phyloP scores from a whole-genome alignment of 2,329 filamentous ascomycete genomes.

The Exserohilum rostratum region DNA sequence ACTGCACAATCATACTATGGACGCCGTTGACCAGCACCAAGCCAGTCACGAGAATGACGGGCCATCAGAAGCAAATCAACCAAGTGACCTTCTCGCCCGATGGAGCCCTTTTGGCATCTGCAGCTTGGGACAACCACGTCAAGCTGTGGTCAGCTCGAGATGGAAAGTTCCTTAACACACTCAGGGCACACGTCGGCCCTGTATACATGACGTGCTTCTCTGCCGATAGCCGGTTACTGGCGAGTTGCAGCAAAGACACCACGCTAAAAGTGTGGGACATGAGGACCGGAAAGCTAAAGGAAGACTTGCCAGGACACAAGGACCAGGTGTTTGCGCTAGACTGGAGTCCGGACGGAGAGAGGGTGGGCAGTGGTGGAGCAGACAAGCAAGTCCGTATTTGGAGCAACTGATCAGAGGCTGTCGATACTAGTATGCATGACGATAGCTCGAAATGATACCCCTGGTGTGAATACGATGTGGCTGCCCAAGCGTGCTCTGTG shows the following conservation, averaged over 20 bases:
- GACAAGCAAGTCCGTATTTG: constrained; percentile 77
- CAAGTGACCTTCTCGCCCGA: constrained; percentile 94
- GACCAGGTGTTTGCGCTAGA: constrained; percentile 95
- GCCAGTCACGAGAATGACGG: constrained; percentile 84
- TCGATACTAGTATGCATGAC: not conserved
- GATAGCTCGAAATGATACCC: constrained; percentile 15
- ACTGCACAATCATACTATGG: constrained; percentile 97
- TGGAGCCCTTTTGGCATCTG: constrained; percentile 82
- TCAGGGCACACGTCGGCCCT: constrained; percentile 86
- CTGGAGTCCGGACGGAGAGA: constrained; percentile 89
- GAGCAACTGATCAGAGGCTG: constrained; percentile 57
- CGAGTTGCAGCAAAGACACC: constrained; percentile 88
- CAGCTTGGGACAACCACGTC: constrained; percentile 92
- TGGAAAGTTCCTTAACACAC: constrained; percentile 79
- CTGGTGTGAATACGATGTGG: constrained; percentile 1
- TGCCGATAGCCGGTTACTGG: constrained; percentile 85
- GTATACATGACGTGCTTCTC: constrained; percentile 95
- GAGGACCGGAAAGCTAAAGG: constrained; percentile 77
- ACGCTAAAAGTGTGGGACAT: constrained; percentile 97
- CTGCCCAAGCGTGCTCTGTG: not conserved
- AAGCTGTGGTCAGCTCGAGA: constrained; percentile 86
- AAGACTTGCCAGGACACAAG: constrained; percentile 85
- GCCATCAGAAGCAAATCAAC: constrained; percentile 96
- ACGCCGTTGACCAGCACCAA: constrained; percentile 78
- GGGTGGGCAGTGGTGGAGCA: constrained; percentile 89